These are phyloP conservation scores for Blakeslea trispora DNA, from an alignment of 371 early-diverging fungal genomes.

Conservation along the genomic window DNA sequence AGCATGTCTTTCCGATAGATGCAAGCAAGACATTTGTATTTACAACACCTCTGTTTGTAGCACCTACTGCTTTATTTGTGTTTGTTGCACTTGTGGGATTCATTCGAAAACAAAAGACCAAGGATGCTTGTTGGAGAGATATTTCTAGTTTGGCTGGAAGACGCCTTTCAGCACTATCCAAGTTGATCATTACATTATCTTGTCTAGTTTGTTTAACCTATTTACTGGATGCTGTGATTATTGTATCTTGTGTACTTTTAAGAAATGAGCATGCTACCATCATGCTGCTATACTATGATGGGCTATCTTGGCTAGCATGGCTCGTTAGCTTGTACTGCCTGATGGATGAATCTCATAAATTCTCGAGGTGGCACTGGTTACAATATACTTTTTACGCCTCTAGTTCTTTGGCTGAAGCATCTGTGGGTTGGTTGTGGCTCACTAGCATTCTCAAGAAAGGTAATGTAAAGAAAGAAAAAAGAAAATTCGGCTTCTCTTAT, in stretches of 20 bases:
- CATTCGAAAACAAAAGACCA: conserved; percentile 15
- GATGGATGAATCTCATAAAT: conserved; percentile 39
- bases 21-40: conserved; percentile 2
- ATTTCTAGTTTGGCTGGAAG: conserved; percentile 12
- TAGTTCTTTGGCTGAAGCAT: conserved; percentile 35
- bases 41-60: conserved; percentile 19
- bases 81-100: conserved; percentile 15
- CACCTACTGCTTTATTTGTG: conserved; percentile 14
- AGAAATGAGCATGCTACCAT: conserved; percentile 28
- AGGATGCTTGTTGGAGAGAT: conserved; percentile 20
- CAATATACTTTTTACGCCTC: conserved; percentile 46
- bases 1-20: neutral
- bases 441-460: conserved; percentile 32
- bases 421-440: conserved; percentile 46
- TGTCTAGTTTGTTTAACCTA: conserved; percentile 31
- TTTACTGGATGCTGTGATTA: conserved; percentile 33
- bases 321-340: conserved; percentile 25
- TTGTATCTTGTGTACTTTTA: conserved; percentile 34
- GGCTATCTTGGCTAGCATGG: conserved; percentile 44
- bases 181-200: conserved; percentile 29
- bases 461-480: conserved; percentile 29
- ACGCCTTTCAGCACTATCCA: conserved; percentile 32
- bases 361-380: conserved; percentile 47
- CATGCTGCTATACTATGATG: conserved; percentile 39
- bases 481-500: neutral